Evolutionary conservation across 2,329 filamentous ascomycete species (phyloP).

Genomic region (Emmonsia crescens): DNA sequence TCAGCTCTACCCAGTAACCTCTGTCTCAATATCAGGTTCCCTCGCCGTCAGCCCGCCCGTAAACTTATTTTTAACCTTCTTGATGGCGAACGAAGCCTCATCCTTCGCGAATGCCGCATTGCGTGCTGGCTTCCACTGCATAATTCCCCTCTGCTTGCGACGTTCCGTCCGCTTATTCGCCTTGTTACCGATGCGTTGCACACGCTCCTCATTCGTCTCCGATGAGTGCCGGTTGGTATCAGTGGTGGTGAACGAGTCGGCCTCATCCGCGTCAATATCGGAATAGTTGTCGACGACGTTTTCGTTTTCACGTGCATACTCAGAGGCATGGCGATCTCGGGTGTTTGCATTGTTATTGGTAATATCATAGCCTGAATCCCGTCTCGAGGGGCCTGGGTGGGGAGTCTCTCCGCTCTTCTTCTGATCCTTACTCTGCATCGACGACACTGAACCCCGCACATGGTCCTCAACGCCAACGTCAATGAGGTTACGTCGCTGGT

Average conservation of each 20-base stretch:
- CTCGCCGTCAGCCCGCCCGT: conserved; percentile 62
- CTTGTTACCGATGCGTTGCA: conserved; percentile 20
- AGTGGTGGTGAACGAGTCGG: conserved; percentile 7
- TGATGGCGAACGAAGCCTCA: conserved; percentile 67
- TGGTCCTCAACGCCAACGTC: conserved; percentile 1
- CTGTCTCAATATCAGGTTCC: conserved; percentile 80
- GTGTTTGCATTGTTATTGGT: background rate
- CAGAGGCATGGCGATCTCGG: background rate
- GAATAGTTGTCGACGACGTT: conserved; percentile 12
- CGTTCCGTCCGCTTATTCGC: conserved; percentile 47
- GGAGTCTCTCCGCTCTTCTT: background rate
- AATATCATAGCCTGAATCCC: background rate
- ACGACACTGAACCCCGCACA: background rate
- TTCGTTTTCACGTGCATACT: conserved; percentile 1
- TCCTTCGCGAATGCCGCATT: conserved; percentile 81
- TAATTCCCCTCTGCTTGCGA: conserved; percentile 75
- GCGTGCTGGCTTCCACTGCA: conserved; percentile 89
- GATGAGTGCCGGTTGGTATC: conserved; percentile 3
- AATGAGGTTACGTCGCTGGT: conserved; percentile 35
- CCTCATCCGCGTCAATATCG: conserved; percentile 9
- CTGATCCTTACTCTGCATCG: background rate
- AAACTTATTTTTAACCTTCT: conserved; percentile 65
- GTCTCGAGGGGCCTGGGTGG: background rate
- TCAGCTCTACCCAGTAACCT: conserved; percentile 27
- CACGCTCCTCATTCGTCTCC: conserved; percentile 12